These are phyloP conservation scores for Trichomonascaceae sp. DNA, from an alignment of 1,139 yeast genomes.

Conservation along the genomic window DNA sequence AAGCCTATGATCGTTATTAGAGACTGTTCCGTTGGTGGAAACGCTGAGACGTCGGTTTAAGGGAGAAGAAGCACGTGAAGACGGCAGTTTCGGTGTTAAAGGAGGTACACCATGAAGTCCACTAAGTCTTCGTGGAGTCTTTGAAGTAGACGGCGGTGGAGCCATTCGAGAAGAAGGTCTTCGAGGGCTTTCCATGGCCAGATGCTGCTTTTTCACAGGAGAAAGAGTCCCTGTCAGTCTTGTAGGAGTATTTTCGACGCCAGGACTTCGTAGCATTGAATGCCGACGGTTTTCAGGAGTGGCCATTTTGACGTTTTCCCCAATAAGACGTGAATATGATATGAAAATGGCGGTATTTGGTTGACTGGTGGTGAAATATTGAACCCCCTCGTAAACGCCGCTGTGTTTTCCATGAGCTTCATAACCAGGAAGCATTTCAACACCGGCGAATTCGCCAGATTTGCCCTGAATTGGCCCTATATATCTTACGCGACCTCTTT, in stretches of 20 bases:
- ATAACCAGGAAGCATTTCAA: conserved; percentile 68
- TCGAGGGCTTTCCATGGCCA: neutral
- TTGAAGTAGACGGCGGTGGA: neutral
- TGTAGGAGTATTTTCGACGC: conserved; percentile 1
- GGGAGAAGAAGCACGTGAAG: neutral
- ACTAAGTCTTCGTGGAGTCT: conserved; percentile 3
- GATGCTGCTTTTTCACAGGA: neutral
- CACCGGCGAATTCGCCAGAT: conserved; percentile 78
- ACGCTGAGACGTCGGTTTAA: conserved; percentile 2
- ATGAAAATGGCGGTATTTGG: conserved; percentile 72
- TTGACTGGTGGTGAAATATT: conserved; percentile 56
- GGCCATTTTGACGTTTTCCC: neutral
- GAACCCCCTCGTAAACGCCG: conserved; percentile 55
- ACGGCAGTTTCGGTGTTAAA: conserved; percentile 2
- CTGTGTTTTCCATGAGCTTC: conserved; percentile 66
- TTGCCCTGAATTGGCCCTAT: conserved; percentile 72
- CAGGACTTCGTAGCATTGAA: neutral
- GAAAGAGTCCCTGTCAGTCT: neutral
- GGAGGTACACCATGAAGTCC: neutral
- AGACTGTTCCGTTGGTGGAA: neutral
- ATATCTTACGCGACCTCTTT: conserved; percentile 58
- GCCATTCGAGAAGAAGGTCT: conserved; percentile 5
- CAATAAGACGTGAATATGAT: conserved; percentile 55
- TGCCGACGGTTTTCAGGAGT: neutral
- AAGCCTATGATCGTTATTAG: neutral